phyloP scores from a whole-genome alignment of 192 early-diverging fungal genomes.

The Rhizoclosmatium globosum region DNA sequence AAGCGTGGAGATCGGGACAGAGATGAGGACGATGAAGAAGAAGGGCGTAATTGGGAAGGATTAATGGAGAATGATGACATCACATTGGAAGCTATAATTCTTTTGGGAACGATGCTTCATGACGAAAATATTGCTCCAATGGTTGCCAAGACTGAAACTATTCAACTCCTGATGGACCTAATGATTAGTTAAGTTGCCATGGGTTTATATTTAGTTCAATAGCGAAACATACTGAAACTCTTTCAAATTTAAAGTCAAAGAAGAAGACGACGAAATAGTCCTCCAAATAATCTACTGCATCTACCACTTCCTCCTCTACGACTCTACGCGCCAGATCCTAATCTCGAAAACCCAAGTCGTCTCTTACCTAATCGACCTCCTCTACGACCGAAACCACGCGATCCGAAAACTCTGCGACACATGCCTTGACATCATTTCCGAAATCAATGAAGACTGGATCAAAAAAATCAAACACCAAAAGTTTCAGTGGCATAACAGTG shows the following conservation, averaged over 20 bases:
- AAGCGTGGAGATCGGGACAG: background rate
- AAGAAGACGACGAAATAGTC: conserved; percentile 72
- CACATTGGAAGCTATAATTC: conserved; percentile 53
- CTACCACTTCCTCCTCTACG: conserved; percentile 60
- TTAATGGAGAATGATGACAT: conserved; percentile 59
- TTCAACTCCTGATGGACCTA: conserved; percentile 54
- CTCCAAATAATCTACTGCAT: conserved; percentile 66
- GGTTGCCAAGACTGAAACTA: conserved; percentile 49
- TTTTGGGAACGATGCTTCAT: conserved; percentile 61
- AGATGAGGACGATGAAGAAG: conserved; percentile 1
- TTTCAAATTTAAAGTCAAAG: conserved; percentile 51
- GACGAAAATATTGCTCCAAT: conserved; percentile 61
- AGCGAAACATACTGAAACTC: background rate
- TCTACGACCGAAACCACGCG: conserved; percentile 66
- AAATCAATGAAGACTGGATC: conserved; percentile 64
- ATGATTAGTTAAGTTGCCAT: conserved; percentile 56
- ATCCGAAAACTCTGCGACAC: conserved; percentile 65
- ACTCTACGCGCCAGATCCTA: conserved; percentile 47
- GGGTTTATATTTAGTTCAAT: conserved; percentile 15
- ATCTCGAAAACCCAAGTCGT: conserved; percentile 61
- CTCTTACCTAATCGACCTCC: conserved; percentile 62
- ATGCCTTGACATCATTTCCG: conserved; percentile 63
- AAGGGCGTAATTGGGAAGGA: conserved; percentile 6
- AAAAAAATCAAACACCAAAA: conserved; percentile 54
- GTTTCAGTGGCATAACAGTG: conserved; percentile 67